These are phyloP conservation scores for Colletotrichum sp. DNA, from an alignment of 2,329 filamentous ascomycete genomes.

Conservation along the genomic window DNA sequence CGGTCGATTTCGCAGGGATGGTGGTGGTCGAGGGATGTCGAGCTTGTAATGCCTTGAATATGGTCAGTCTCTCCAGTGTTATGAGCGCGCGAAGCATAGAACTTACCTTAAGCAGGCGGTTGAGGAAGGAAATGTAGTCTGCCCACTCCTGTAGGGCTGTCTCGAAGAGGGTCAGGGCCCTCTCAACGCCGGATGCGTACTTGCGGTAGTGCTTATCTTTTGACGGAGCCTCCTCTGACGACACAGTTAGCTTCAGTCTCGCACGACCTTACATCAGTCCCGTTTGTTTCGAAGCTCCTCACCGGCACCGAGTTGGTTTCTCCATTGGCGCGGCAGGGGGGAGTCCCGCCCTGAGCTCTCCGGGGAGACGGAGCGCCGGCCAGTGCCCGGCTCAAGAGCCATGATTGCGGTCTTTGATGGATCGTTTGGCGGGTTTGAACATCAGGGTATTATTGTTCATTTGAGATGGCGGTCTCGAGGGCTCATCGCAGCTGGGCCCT, in stretches of 20 bases:
- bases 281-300: slow-evolving; percentile 34
- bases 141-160: slow-evolving; percentile 97
- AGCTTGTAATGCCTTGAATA: slow-evolving; percentile 78
- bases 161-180: slow-evolving; percentile 88
- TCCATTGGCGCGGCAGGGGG: slow-evolving; percentile 77
- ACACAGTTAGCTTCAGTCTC: neutral
- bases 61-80: neutral
- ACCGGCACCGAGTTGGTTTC: slow-evolving; percentile 80
- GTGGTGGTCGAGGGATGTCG: slow-evolving; percentile 74
- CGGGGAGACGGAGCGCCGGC: slow-evolving; percentile 71
- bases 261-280: neutral
- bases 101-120: slow-evolving; percentile 82
- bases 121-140: slow-evolving; percentile 97
- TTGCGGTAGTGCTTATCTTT: slow-evolving; percentile 79
- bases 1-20: slow-evolving; percentile 81
- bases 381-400: slow-evolving; percentile 66
- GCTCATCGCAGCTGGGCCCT: slow-evolving; percentile 29
- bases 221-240: slow-evolving; percentile 56
- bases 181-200: slow-evolving; percentile 88
- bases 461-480: slow-evolving; percentile 14
- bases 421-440: slow-evolving; percentile 13
- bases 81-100: neutral
- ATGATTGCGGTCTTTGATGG: slow-evolving; percentile 45
- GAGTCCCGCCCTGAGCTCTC: slow-evolving; percentile 84
- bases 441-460: slow-evolving; percentile 7